phyloP scores from a whole-genome alignment of 805 yeast genomes.

The Metschnikowia vanudenii region DNA sequence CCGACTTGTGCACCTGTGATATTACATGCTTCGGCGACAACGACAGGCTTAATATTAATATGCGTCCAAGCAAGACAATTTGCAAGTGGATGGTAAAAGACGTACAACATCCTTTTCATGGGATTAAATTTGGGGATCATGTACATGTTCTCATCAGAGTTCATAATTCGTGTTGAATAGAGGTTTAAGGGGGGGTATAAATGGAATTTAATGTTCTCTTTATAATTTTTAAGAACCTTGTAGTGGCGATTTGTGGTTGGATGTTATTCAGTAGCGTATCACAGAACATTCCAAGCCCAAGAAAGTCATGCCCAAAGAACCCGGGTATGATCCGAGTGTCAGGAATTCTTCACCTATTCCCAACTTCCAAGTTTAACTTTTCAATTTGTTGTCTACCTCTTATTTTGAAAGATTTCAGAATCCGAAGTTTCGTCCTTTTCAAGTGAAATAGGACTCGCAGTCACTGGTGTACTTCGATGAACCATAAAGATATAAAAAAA shows the following conservation, averaged over 20 bases:
- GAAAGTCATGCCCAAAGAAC: constrained; percentile 19
- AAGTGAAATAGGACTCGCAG: too few species aligned
- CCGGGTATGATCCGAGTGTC: constrained; percentile 11
- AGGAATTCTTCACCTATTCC: constrained; percentile 5
- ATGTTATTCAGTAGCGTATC: constrained; percentile 24
- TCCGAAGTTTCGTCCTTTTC: too few species aligned
- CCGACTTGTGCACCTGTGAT: constrained; percentile 33
- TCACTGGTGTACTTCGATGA: too few species aligned
- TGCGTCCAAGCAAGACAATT: constrained; percentile 33
- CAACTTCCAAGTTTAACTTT: too few species aligned
- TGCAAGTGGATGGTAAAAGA: constrained; percentile 37
- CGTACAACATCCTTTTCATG: constrained; percentile 31
- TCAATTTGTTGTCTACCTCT: too few species aligned
- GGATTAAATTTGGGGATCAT: constrained; percentile 29
- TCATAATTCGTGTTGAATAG: constrained; percentile 33
- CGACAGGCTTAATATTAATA: constrained; percentile 32
- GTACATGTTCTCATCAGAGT: constrained; percentile 34
- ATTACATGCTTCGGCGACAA: constrained; percentile 35
- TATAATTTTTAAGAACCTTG: constrained; percentile 16
- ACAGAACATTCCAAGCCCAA: constrained; percentile 33
- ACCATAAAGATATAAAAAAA: too few species aligned
- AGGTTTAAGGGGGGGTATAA: constrained; percentile 30
- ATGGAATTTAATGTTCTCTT: constrained; percentile 20
- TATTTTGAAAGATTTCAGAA: too few species aligned
- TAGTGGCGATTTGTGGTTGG: constrained; percentile 29